Base-by-base conservation (phyloP, 257 asterid species). In the Hygrophila difformis region DNA sequence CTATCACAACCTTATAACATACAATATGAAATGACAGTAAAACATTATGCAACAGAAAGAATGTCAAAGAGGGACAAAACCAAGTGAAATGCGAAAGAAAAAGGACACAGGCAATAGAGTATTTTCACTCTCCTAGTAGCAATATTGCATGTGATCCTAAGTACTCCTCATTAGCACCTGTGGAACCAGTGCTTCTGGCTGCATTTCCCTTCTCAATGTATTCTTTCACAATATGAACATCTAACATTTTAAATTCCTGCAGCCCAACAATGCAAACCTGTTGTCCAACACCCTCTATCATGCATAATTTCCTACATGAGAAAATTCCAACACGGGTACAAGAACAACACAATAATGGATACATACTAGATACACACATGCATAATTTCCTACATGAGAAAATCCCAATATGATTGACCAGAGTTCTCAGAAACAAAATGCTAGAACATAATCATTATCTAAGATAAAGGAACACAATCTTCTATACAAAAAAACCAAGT, bases 161-260 rank as follows among this genome's bases (percentile, higher is more conserved):
- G 33, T 97, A 91, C 77, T 91, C 99, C 60, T 91, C 97, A 57
- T 91, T 91, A 56, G 97, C 99, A 76, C 97, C 94, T 9, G 97
- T 91, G 12, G 99, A 80, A 40, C 97, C 99, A 9, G 94, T 91
- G 63, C 95, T 86, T 77, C 97, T 80, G 33, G 94, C 62, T 13
- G 92, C 77, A 64, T 83, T 86, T 55, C 99, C 99, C 67, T 64
- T 83, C 78, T 82, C 91, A 57, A 86, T 91, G 48, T 66, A 82
- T 63, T 86, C 99, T 65, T 80, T 86, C 54, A 86, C 99, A 54
- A 83, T 74, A 65, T 82, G 89, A 61, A 91, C 94, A 64, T 91
- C 99, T 41, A 79, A 83, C 41, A 91, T 93, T 91, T 83, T 94
- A 66, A 86, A 86, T 62, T 91, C 95, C 67, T 86, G 99, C 60